Base-by-base conservation (phyloP, 2,329 filamentous ascomycete genomes). In the Phaeosphaeriaceae sp. region DNA sequence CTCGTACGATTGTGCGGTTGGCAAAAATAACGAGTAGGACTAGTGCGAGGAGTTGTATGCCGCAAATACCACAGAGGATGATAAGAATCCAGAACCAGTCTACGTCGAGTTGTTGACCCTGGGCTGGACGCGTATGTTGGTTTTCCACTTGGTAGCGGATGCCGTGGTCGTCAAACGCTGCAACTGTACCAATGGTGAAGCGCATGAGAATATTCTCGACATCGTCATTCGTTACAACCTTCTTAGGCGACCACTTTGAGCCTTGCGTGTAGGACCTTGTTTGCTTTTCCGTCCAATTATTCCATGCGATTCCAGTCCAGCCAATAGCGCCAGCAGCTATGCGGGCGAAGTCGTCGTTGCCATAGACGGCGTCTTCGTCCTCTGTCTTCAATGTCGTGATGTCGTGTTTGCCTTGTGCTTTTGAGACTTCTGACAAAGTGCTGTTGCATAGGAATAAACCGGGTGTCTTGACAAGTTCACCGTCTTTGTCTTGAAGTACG, bases 131-230 rank as follows among this genome's bases (percentile, higher is more conserved):
- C 0, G 47, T 55, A 19, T 42, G 57, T 58, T 64, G 56, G 0
- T 62, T 51, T 0, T 21, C 48, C 9, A 74, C 43, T 8, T 62
- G 65, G 55, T 70, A 69, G 2, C 65, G 67, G 9, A 70, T 59
- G 9, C 75, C 73, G 26, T 76, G 73, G 47, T 77, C 72, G 49
- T 77, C 72, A 35, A 73, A 75, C 1, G 73, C 72, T 0, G 75
- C 74, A 5, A 77, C 64, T 0, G 74, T 68, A 10, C 72, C 69
- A 44, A 75, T 72, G 0, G 67, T 70, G 50, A 71, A 76, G 3
- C 71, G 68, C 54, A 68, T 60, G 0, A 77, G 51, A 2, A 75
- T n/a, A 5, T 71, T 60, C 35, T 70, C 65, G 1, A 75, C 59
- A 1, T 69, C 59, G 0, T 54, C 3, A 1, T 32, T 55, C 0